These are phyloP conservation scores for Cadophora luteo-olivacea DNA, from an alignment of 2,329 filamentous ascomycete species.

Conservation along the genomic window DNA sequence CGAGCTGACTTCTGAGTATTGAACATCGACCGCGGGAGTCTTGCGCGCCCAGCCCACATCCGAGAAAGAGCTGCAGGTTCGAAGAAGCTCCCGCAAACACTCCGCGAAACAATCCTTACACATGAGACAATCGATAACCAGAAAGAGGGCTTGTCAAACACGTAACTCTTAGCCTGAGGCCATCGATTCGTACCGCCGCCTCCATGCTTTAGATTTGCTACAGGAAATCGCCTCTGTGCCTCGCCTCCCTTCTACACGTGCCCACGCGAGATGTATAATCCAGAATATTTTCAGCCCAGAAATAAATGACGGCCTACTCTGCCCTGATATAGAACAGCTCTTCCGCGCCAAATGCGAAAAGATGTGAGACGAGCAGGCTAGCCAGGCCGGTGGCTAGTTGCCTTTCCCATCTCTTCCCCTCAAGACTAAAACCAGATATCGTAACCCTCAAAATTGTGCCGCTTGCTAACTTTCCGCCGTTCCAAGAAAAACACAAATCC, in stretches of 20 bases:
- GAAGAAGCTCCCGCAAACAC: no score
- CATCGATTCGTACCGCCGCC: constrained; percentile 1
- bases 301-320: background rate
- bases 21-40: no score
- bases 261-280: background rate
- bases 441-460: background rate
- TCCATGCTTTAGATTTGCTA: constrained; percentile 12
- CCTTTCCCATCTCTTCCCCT: background rate
- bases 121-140: background rate
- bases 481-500: constrained; percentile 9
- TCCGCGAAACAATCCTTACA: background rate
- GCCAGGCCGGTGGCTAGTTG: constrained; percentile 11
- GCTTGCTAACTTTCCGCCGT: constrained; percentile 12
- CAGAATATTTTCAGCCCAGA: background rate
- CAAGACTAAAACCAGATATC: background rate
- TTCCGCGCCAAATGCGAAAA: constrained; percentile 3
- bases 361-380: background rate
- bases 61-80: no score
- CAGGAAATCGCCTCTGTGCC: background rate
- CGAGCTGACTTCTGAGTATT: no score
- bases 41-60: no score
- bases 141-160: background rate
- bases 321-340: background rate
- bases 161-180: background rate
- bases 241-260: background rate